Percentiles rank a stretch among this genome's conserved stretches.
Conservation (phyloP, 495 filamentous ascomycete genomes). For the Acidomyces sp. region DNA sequence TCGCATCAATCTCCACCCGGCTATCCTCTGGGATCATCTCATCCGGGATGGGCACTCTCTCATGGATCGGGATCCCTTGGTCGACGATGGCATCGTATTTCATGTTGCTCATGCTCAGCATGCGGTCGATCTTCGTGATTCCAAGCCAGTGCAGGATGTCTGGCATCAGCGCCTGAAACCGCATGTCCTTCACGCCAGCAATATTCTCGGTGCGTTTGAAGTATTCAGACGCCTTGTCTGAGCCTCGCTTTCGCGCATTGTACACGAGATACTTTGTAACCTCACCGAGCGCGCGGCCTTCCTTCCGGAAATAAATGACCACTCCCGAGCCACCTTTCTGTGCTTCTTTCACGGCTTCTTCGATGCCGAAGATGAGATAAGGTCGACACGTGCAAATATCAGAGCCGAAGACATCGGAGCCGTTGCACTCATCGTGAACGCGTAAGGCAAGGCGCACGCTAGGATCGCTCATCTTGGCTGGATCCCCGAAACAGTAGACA, state of each 20-base stretch:
- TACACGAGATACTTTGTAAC: slow-evolving; percentile 97
- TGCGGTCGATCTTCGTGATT: slow-evolving; percentile 95
- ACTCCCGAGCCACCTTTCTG: slow-evolving; percentile 91
- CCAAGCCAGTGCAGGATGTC: slow-evolving; percentile 92
- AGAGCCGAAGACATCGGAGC: slow-evolving; percentile 94
- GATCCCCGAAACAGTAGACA: slow-evolving; percentile 94
- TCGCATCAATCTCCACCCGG: slow-evolving; percentile 94
- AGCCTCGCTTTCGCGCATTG: slow-evolving; percentile 75
- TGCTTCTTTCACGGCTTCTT: slow-evolving; percentile 91
- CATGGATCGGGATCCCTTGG: slow-evolving; percentile 86
- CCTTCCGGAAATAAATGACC: slow-evolving; percentile 98
- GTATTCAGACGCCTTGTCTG: slow-evolving; percentile 88
- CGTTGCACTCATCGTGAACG: slow-evolving; percentile 94
- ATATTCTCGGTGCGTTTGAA: slow-evolving; percentile 96
- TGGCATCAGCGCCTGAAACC: slow-evolving; percentile 98
- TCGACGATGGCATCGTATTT: slow-evolving; percentile 97
- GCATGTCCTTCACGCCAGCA: slow-evolving; percentile 95
- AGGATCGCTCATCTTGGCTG: slow-evolving; percentile 80
- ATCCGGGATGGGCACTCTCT: slow-evolving; percentile 80
- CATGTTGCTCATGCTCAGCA: slow-evolving; percentile 99
- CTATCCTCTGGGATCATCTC: slow-evolving; percentile 90
- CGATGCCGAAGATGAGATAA: slow-evolving; percentile 92
- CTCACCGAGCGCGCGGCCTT: slow-evolving; percentile 89
- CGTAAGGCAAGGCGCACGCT: slow-evolving; percentile 74
- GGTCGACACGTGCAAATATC: slow-evolving; percentile 98